Percentiles rank a stretch among this genome's conserved stretches.
These are phyloP conservation scores for Aspergillus proliferans DNA, from an alignment of 2,329 filamentous ascomycete genomes.

Conservation along the genomic window DNA sequence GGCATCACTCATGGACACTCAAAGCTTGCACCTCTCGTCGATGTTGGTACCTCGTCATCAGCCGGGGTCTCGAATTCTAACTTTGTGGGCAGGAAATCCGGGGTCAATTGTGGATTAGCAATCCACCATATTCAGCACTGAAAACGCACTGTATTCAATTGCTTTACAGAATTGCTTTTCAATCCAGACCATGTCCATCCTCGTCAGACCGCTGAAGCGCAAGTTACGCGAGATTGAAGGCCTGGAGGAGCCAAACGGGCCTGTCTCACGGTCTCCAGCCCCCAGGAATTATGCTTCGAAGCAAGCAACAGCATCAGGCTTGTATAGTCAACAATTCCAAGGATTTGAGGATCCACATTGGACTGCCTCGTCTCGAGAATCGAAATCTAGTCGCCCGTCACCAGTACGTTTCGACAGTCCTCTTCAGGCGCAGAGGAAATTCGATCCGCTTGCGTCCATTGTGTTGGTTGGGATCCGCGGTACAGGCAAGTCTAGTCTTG, in stretches of 20 bases:
- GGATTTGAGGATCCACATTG: constrained; percentile 13
- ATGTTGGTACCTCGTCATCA: too few relatives aligned
- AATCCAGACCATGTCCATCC: constrained; percentile 22
- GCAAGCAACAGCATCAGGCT: constrained; percentile 8
- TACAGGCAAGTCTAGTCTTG: constrained; percentile 68
- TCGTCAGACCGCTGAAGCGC: constrained; percentile 27
- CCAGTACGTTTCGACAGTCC: constrained; percentile 20
- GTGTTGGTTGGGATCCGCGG: constrained; percentile 68
- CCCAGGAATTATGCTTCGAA: background rate
- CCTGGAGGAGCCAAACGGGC: constrained; percentile 11
- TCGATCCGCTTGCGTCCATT: constrained; percentile 60
- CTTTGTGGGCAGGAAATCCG: too few relatives aligned
- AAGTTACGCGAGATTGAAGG: constrained; percentile 22
- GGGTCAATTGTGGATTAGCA: background rate
- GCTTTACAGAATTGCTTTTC: background rate
- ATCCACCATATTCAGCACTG: background rate
- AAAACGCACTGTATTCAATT: background rate
- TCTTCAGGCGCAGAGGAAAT: constrained; percentile 32
- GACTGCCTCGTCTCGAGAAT: constrained; percentile 14
- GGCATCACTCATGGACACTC: too few relatives aligned
- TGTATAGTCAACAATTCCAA: constrained; percentile 14
- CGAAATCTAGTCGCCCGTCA: constrained; percentile 24
- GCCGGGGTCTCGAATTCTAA: too few relatives aligned
- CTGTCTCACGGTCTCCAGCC: background rate
- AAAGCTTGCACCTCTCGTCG: too few relatives aligned